Evolutionary conservation across 1,284 basidiomycete genomes (phyloP), one percentile per base, ranked within the genome.

Genomic region (Entoloma clypeatum): DNA sequence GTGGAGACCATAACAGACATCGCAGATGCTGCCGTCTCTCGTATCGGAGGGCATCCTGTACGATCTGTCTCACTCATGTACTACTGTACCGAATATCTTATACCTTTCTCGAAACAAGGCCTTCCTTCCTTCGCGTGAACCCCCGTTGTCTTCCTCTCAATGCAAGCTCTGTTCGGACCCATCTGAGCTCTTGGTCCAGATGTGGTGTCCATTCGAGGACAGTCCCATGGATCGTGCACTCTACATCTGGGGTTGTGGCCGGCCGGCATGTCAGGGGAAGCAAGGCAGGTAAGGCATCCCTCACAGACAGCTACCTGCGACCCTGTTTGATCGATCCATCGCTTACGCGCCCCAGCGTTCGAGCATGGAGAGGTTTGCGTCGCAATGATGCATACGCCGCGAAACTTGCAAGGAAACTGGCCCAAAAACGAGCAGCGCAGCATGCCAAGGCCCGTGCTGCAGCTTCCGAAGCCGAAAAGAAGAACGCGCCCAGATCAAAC

Each of bases 1-100:
- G 66, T 90, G 43, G 69, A 76, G 46, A 65, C 66, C 41, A 53
- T 69, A 43, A 55, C 65, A 31, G 85, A 89, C 58, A 58, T 82
- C 48, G 61, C 60, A 48, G 86, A 91, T 62, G 81, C 77, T 36
- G 79, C 81, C 44, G 85, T 90, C 52, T 91, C 88, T 61, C 81
- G 88, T 63, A 81, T 91, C 52, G 88, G 87, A 59, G 87, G 87
- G 58, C 75, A 73, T 69, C 87, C 87, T 75, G 87, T 91, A 82
- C 75, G 86, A 75, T 62, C 60, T 64, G 62, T 62, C 61, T 64
- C 55, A 60, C 57, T 56, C 60, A 57, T 72, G 66, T 71, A 64
- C 49, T 53, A 54, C 47, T 45, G 54, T 51, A 48, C 38, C 53
- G 52, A 56, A 65, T 62, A 52, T 60, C 44, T 59, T 56, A 54